These are phyloP conservation scores for Musa balbisiana DNA, from an alignment of 202 grass and related monocot genomes.

Conservation along the genomic window DNA sequence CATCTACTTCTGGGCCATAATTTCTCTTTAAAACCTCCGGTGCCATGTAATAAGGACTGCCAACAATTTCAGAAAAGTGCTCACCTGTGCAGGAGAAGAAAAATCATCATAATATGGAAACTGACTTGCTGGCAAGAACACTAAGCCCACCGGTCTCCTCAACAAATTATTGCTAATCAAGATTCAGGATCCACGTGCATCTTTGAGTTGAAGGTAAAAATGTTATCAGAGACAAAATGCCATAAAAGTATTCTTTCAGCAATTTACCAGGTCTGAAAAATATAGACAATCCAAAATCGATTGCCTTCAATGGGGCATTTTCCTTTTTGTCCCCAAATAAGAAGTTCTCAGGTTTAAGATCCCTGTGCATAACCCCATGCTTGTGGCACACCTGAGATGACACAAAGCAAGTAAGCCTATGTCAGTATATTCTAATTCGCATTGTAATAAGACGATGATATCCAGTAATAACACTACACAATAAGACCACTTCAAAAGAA, in stretches of 20 bases:
- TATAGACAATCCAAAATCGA: conserved; percentile 1
- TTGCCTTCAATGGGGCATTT: conserved; percentile 11
- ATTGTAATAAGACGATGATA: background rate
- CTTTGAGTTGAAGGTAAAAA: background rate
- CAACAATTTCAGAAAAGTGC: conserved; percentile 7
- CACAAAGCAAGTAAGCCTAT: background rate
- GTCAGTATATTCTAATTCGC: background rate
- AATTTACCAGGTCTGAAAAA: conserved; percentile 8
- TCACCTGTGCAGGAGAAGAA: background rate
- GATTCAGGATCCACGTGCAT: background rate
- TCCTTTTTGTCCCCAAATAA: conserved; percentile 9
- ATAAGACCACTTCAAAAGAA: too few species aligned
- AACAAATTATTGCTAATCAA: background rate
- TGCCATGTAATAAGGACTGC: conserved; percentile 16
- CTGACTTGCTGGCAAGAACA: background rate
- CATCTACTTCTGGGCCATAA: conserved; percentile 10
- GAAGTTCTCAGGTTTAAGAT: conserved; percentile 13
- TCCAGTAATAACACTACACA: background rate
- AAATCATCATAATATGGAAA: background rate
- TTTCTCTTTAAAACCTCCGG: conserved; percentile 8
- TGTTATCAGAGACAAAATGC: background rate
- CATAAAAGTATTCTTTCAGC: background rate
- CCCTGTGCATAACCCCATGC: conserved; percentile 12
- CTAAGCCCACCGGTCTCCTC: background rate
- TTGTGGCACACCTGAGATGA: conserved; percentile 8